These are phyloP conservation scores for Blastobotrys arbuscula DNA, from an alignment of 1,139 yeast species.

Conservation along the genomic window DNA sequence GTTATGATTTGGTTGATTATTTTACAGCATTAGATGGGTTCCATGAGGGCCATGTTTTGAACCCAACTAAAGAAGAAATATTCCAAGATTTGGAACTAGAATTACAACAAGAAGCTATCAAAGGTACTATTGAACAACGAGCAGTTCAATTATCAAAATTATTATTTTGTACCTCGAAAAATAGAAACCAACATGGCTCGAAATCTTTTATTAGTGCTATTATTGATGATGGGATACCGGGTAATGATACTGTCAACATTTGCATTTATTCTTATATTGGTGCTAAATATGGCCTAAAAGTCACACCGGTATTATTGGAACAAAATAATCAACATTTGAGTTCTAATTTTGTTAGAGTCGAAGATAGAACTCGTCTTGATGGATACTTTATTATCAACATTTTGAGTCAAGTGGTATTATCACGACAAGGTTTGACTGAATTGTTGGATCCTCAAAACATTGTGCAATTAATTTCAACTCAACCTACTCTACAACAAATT, in stretches of 20 bases:
- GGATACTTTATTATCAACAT: constrained; percentile 15
- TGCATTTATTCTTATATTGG: constrained; percentile 15
- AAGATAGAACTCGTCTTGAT: constrained; percentile 11
- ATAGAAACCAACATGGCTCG: background rate
- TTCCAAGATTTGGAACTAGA: constrained; percentile 10
- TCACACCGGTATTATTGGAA: constrained; percentile 13
- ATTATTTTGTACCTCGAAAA: constrained; percentile 6
- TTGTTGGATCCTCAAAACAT: constrained; percentile 12
- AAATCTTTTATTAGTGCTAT: constrained; percentile 10
- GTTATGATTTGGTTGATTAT: constrained; percentile 7
- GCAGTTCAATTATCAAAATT: constrained; percentile 6
- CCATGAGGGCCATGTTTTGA: constrained; percentile 10
- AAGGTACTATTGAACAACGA: constrained; percentile 4
- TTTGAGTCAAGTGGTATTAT: constrained; percentile 11
- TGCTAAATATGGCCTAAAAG: constrained; percentile 10
- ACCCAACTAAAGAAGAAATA: constrained; percentile 12
- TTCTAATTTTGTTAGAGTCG: constrained; percentile 16
- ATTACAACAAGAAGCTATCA: background rate
- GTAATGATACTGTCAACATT: constrained; percentile 14
- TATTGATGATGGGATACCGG: constrained; percentile 12
- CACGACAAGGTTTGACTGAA: constrained; percentile 10
- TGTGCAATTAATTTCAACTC: constrained; percentile 9
- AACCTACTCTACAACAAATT: constrained; percentile 8
- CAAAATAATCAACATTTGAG: constrained; percentile 11
- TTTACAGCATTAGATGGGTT: constrained; percentile 12